Percentiles rank a stretch among this genome's conserved stretches.
Conservation (phyloP, 345 rosid species). For the Murraya koenigii region DNA sequence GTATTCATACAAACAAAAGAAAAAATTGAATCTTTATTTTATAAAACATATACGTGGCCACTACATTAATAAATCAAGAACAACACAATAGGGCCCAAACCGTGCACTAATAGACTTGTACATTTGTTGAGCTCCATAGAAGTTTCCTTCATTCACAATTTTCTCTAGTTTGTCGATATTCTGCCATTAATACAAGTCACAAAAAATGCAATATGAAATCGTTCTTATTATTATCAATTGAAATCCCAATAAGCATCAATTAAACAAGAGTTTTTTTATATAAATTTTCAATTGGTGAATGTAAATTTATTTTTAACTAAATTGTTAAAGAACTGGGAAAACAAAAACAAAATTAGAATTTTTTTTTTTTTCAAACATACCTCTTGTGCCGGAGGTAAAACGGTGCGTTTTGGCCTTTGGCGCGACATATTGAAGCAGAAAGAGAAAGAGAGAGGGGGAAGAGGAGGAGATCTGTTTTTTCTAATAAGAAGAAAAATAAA, state of each 20-base stretch:
- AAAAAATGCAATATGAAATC: neutral
- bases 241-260: neutral
- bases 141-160: constrained; percentile 69
- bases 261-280: neutral
- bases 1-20: neutral
- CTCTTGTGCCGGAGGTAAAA: constrained; percentile 82
- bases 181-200: constrained; percentile 32
- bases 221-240: constrained; percentile 2
- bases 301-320: neutral
- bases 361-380: constrained; percentile 35
- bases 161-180: constrained; percentile 78
- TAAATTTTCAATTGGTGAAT: neutral
- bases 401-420: constrained; percentile 43
- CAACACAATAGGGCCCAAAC: constrained; percentile 25
- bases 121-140: constrained; percentile 98
- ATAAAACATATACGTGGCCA: neutral
- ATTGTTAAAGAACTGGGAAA: neutral
- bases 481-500: neutral
- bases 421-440: constrained; percentile 35
- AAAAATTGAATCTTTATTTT: neutral
- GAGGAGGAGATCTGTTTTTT: neutral
- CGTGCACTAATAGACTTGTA: constrained; percentile 87
- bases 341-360: neutral
- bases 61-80: neutral
- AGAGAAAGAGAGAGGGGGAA: neutral